Base-by-base conservation (phyloP, 2,329 filamentous ascomycete species). In the Fusarium clavum region DNA sequence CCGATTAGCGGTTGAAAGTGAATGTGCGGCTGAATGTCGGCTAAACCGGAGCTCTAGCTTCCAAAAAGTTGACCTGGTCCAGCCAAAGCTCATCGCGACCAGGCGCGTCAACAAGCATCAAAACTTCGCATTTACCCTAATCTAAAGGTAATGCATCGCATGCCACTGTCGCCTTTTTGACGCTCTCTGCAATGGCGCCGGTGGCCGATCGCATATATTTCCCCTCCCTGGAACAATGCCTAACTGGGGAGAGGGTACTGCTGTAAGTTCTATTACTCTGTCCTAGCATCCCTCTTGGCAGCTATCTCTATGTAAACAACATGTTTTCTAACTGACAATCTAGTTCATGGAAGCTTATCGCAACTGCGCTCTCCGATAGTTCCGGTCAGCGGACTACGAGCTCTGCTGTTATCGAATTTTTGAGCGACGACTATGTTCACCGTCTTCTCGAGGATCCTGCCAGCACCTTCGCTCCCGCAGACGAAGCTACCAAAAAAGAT, bases 211-310 rank as follows among this genome's bases (percentile, higher is more conserved):
- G 85, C 77, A 85, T 87, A 79, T 96, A 94, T 83, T 92, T 97
- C 77, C 93, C 94, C 77, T 89, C 94, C 77, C 86, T 98, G 81
- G 92, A 94, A 81, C 90, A 92, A 79, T 97, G 93, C 83, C 87
- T 98, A 77, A 91, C 88, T 75, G 93, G 93, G 82, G 90, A 95
- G 80, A 88, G 88, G 76, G 87, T 91, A 78, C 85, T 98, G 76
- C 87, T 97, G 92, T 97, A 86, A 79, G 90, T 85, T 70, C 27
- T 40, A 25, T 51, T 41, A 20, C n/a, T 13, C 44, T 44, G 27
- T 53, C 32, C n/a, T 8, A 27, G 18, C 25, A 52, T 18, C 20
- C 61, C 41, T 58, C 40, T 56, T 54, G 57, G 40, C 60, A 48
- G 45, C 52, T 62, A 38, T 61, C 47, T 40, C 40, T 22, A 56